A percentile compares a stretch with the other conserved stretches of the same genome.
Conservation (phyloP, 169 alveolate species). For the Eimeria sp. region DNA sequence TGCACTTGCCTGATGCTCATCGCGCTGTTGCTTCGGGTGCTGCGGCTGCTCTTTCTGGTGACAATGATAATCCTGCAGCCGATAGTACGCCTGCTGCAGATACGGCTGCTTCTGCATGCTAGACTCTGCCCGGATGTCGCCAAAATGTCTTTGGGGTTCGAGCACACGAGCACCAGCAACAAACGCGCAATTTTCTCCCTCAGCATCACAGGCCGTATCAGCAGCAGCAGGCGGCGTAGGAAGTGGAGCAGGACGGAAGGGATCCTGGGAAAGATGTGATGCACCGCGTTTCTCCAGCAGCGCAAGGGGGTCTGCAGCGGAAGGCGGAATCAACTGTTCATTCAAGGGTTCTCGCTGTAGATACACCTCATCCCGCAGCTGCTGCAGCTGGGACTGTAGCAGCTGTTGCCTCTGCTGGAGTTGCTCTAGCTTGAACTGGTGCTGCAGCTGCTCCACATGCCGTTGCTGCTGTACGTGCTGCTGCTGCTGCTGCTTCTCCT, state of each 20-base stretch:
- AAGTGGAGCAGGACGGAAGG: not conserved
- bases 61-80: too few species aligned
- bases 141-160: not conserved
- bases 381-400: conserved; percentile 5
- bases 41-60: too few species aligned
- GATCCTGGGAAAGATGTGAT: not conserved
- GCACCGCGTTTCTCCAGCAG: not conserved
- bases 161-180: too few species aligned
- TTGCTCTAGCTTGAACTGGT: too few species aligned
- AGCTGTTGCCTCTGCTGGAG: not conserved
- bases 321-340: too few species aligned
- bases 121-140: not conserved
- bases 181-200: too few species aligned
- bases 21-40: too few species aligned
- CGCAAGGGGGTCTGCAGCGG: not conserved
- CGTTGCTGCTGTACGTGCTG: not conserved
- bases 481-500: conserved; percentile 32
- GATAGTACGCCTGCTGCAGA: not conserved
- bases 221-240: not conserved
- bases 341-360: not conserved
- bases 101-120: not conserved
- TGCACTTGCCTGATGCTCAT: too few species aligned
- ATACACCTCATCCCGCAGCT: conserved; percentile 1
- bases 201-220: too few species aligned
- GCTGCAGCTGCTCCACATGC: not conserved